These are phyloP conservation scores for Macrotyloma uniflorum DNA, from an alignment of 306 rosid species.

Conservation along the genomic window DNA sequence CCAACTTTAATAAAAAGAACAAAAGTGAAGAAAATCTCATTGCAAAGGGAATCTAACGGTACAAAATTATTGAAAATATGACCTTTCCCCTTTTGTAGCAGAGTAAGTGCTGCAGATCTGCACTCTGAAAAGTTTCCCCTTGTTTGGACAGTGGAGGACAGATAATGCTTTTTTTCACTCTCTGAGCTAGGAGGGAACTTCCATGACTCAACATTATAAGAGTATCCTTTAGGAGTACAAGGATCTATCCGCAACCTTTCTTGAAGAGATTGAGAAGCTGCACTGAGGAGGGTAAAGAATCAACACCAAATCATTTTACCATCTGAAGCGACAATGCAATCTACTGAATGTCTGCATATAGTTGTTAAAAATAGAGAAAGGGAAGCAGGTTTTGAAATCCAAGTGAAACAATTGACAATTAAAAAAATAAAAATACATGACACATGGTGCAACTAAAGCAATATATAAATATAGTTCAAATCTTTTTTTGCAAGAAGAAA, in stretches of 20 bases:
- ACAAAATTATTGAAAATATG: conserved; percentile 15
- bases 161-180: conserved; percentile 43
- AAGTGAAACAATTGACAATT: not conserved
- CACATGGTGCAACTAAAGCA: not conserved
- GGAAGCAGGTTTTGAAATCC: conserved; percentile 10
- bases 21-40: conserved; percentile 31
- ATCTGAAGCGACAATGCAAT: not conserved
- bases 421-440: not conserved
- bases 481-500: not conserved
- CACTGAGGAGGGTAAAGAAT: conserved; percentile 51
- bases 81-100: conserved; percentile 95
- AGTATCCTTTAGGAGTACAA: conserved; percentile 86
- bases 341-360: not conserved
- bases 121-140: conserved; percentile 89
- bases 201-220: conserved; percentile 47
- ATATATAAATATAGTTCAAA: not conserved
- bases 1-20: conserved; percentile 20
- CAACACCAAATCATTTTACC: conserved; percentile 31
- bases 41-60: conserved; percentile 20
- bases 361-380: conserved; percentile 11
- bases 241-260: conserved; percentile 66
- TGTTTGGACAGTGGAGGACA: conserved; percentile 58
- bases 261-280: conserved; percentile 66
- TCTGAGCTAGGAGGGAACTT: conserved; percentile 58
- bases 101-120: conserved; percentile 78